These are phyloP conservation scores for Phytophthora crassamura DNA, from an alignment of 352 stramenopile genomes.

Conservation along the genomic window DNA sequence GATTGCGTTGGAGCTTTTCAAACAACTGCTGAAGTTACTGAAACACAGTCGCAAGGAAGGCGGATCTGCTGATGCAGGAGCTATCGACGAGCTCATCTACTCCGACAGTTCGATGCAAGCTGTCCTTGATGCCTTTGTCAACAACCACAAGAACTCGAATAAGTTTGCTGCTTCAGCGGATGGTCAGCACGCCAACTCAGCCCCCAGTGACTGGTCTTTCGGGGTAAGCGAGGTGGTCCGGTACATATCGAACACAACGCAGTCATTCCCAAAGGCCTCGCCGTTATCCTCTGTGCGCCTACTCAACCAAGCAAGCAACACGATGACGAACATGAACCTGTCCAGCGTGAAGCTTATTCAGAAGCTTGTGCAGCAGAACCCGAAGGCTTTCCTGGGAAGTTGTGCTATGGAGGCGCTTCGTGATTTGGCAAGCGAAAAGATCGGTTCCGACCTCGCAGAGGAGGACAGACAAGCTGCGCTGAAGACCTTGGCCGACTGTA, in stretches of 20 bases:
- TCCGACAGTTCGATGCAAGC: slow-evolving; percentile 47
- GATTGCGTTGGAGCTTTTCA: slow-evolving; percentile 56
- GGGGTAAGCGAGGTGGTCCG: slow-evolving; percentile 70
- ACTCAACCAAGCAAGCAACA: slow-evolving; percentile 53
- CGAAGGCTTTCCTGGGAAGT: slow-evolving; percentile 38
- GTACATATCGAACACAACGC: slow-evolving; percentile 50
- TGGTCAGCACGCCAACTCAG: slow-evolving; percentile 69
- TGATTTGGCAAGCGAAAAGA: slow-evolving; percentile 45
- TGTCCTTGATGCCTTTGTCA: slow-evolving; percentile 52
- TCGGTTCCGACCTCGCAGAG: slow-evolving; percentile 45
- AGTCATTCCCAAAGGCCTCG: slow-evolving; percentile 55
- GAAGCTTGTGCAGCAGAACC: slow-evolving; percentile 54
- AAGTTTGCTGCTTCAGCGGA: slow-evolving; percentile 70
- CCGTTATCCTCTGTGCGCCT: slow-evolving; percentile 65
- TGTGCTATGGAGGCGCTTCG: slow-evolving; percentile 32
- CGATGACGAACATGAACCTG: slow-evolving; percentile 45
- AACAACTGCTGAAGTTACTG: slow-evolving; percentile 56
- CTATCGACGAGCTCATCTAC: slow-evolving; percentile 49
- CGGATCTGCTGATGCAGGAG: slow-evolving; percentile 4
- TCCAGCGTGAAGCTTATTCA: slow-evolving; percentile 54
- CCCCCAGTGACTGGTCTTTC: slow-evolving; percentile 78
- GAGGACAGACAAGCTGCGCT: slow-evolving; percentile 72
- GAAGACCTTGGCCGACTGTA: slow-evolving; percentile 63
- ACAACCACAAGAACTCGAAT: slow-evolving; percentile 73
- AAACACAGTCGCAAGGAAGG: slow-evolving; percentile 32